These are phyloP conservation scores for Alternaria triticina DNA, from an alignment of 2,329 filamentous ascomycete species.

Conservation along the genomic window DNA sequence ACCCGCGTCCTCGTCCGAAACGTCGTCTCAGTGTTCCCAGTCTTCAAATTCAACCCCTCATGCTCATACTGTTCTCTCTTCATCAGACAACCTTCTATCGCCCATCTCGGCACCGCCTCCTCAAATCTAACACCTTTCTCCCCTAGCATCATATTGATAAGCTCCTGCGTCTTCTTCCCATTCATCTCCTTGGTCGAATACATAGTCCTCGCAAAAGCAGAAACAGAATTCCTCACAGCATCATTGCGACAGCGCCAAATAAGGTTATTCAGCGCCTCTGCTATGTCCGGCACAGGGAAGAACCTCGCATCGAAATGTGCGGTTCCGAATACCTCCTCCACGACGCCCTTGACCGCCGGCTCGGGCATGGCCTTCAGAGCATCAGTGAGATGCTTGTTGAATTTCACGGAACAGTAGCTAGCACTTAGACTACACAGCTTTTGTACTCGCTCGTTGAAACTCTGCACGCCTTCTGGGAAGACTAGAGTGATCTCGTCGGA, in stretches of 20 bases:
- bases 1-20: conserved; percentile 31
- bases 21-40: conserved; percentile 29
- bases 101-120: conserved; percentile 40
- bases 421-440: conserved; percentile 38
- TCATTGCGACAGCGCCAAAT: conserved; percentile 42
- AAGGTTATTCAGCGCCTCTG: conserved; percentile 39
- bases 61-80: conserved; percentile 42
- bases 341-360: conserved; percentile 22
- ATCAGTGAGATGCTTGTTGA: conserved; percentile 30
- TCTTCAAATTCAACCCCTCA: conserved; percentile 36
- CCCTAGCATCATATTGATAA: conserved; percentile 31
- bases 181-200: conserved; percentile 34
- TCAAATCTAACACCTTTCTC: conserved; percentile 33
- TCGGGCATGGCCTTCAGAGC: conserved; percentile 21
- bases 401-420: conserved; percentile 36
- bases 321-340: conserved; percentile 20
- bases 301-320: conserved; percentile 41
- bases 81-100: conserved; percentile 38
- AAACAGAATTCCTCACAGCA: conserved; percentile 37
- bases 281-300: conserved; percentile 31
- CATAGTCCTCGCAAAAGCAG: conserved; percentile 36
- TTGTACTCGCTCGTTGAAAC: conserved; percentile 38
- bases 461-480: conserved; percentile 35
- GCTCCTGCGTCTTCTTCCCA: conserved; percentile 28
- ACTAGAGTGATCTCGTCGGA: conserved; percentile 44